Evolutionary conservation across 2,329 filamentous ascomycete species (phyloP).

Genomic region (Cryphonectria japonica): DNA sequence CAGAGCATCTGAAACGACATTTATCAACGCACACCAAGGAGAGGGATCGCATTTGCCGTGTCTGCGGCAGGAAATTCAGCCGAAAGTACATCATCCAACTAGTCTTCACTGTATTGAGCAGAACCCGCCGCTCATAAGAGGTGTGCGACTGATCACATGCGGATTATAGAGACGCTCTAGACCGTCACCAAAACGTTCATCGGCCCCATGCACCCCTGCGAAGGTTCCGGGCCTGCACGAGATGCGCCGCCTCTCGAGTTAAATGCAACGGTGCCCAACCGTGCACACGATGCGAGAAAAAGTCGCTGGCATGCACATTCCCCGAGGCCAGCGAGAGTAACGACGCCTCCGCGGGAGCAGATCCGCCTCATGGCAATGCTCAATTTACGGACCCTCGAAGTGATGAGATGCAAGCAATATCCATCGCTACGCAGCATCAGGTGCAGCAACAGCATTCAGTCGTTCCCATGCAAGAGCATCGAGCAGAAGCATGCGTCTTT

Average conservation of each 20-base stretch:
- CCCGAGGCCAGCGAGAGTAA: conserved; percentile 16
- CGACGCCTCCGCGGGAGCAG: neutral
- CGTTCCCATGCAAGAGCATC: neutral
- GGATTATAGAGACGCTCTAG: conserved; percentile 15
- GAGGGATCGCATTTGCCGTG: conserved; percentile 16
- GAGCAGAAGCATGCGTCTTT: conserved; percentile 1
- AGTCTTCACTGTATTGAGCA: neutral
- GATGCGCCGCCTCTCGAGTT: conserved; percentile 22
- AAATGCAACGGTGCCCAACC: conserved; percentile 20
- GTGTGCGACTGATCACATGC: neutral
- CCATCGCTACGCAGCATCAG: neutral
- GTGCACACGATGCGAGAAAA: conserved; percentile 20
- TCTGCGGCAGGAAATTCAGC: conserved; percentile 24
- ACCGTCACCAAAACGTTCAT: conserved; percentile 20
- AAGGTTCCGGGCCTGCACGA: conserved; percentile 22
- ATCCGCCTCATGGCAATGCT: neutral
- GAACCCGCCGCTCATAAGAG: neutral
- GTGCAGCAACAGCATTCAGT: neutral
- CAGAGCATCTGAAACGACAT: conserved; percentile 23
- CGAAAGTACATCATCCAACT: conserved; percentile 12
- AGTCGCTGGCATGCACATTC: conserved; percentile 18
- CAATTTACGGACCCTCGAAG: neutral
- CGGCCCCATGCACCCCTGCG: conserved; percentile 15
- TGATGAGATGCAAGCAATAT: conserved; percentile 6
- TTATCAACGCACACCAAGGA: conserved; percentile 22